phyloP scores from a whole-genome alignment of 2,329 filamentous ascomycete genomes.

The Beauveria sp. region DNA sequence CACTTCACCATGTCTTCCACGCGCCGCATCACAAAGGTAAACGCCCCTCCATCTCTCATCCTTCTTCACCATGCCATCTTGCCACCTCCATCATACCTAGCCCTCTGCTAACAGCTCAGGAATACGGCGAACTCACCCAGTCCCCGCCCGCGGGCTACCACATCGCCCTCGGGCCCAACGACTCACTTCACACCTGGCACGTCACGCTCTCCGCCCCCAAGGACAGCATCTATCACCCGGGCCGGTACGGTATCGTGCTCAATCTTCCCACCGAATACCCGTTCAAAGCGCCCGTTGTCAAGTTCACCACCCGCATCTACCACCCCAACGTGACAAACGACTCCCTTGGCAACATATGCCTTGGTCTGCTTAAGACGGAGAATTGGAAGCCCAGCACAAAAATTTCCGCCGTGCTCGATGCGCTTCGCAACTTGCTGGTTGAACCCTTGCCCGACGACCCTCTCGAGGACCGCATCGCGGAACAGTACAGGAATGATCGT shows the following conservation, averaged over 20 bases:
- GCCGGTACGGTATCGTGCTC: slow-evolving; percentile 66
- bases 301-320: slow-evolving; percentile 86
- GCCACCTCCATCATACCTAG: neutral
- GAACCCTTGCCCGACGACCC: slow-evolving; percentile 87
- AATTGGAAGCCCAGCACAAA: slow-evolving; percentile 88
- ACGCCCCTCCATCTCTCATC: neutral
- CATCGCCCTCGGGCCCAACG: slow-evolving; percentile 37
- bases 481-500: slow-evolving; percentile 67
- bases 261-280: slow-evolving; percentile 74
- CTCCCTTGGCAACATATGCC: slow-evolving; percentile 74
- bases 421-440: slow-evolving; percentile 64
- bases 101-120: slow-evolving; percentile 29
- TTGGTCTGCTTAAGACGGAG: slow-evolving; percentile 73
- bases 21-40: slow-evolving; percentile 39
- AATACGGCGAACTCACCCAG: slow-evolving; percentile 43
- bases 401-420: slow-evolving; percentile 67
- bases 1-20: slow-evolving; percentile 27
- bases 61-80: neutral
- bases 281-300: slow-evolving; percentile 76
- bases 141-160: slow-evolving; percentile 40
- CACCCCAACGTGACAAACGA: slow-evolving; percentile 94
- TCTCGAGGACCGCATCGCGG: slow-evolving; percentile 77
- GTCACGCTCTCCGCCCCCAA: slow-evolving; percentile 39
- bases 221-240: slow-evolving; percentile 48
- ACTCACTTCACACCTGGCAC: slow-evolving; percentile 46